Evolutionary conservation across 2,329 filamentous ascomycete genomes (phyloP).

Genomic region (Botrytis fragariae): DNA sequence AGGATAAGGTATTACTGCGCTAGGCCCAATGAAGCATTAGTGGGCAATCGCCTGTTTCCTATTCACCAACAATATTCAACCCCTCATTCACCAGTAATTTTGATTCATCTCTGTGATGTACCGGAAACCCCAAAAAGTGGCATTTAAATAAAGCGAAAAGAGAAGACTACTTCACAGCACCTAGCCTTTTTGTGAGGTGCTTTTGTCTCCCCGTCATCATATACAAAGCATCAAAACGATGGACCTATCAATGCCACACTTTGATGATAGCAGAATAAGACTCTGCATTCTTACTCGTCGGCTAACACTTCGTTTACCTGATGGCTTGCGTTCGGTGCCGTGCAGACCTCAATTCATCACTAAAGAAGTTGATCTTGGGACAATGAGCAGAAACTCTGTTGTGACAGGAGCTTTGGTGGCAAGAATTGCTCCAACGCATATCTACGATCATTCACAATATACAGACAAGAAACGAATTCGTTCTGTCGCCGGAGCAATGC

Average conservation of each 20-base stretch:
- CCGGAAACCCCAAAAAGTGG: not conserved
- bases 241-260: not conserved
- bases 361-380: not conserved
- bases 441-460: too few relatives aligned
- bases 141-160: not conserved
- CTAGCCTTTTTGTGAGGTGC: not conserved
- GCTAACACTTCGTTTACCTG: not conserved
- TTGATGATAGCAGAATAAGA: not conserved
- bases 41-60: not conserved
- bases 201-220: not conserved
- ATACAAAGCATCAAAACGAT: not conserved
- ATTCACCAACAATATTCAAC: not conserved
- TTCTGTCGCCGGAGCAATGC: not conserved
- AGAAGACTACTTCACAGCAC: not conserved
- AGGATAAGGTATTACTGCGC: not conserved
- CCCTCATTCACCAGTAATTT: not conserved
- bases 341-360: not conserved
- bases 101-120: not conserved
- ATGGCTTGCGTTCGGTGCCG: too few relatives aligned
- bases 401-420: not conserved
- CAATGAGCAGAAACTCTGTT: not conserved
- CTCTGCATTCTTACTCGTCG: not conserved
- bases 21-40: conserved; percentile 1
- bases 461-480: not conserved
- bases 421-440: not conserved